Evolutionary conservation across 495 filamentous ascomycete species (phyloP).

Genomic region (Penicillium samsonianum): DNA sequence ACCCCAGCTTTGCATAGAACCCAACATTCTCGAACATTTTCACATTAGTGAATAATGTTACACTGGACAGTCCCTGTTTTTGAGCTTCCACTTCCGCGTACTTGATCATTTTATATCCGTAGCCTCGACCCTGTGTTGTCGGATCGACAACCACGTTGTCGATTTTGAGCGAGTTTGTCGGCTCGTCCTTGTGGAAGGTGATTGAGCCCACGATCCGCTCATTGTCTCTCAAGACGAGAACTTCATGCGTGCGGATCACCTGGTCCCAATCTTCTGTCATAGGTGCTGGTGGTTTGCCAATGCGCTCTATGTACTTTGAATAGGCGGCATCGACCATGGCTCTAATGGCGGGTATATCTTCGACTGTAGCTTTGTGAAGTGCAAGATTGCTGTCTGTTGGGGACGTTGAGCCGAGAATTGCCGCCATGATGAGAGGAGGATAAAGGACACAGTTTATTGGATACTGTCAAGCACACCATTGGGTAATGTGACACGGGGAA

Average conservation of each 20-base stretch:
- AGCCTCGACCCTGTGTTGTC: slow-evolving; percentile 31
- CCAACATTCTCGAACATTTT: slow-evolving; percentile 42
- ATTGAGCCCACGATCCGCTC: slow-evolving; percentile 20
- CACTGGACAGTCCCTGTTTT: slow-evolving; percentile 1
- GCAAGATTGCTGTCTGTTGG: background rate
- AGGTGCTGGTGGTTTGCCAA: slow-evolving; percentile 38
- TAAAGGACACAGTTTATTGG: background rate
- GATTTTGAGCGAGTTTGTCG: slow-evolving; percentile 22
- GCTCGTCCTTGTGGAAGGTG: slow-evolving; percentile 8
- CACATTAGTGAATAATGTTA: slow-evolving; percentile 40
- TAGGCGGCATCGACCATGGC: slow-evolving; percentile 35
- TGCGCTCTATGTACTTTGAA: slow-evolving; percentile 40
- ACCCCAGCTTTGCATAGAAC: slow-evolving; percentile 37
- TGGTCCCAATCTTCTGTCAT: slow-evolving; percentile 34
- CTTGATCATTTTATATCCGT: slow-evolving; percentile 32
- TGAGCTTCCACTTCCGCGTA: slow-evolving; percentile 18
- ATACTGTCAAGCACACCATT: too few relatives aligned
- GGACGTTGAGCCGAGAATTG: background rate
- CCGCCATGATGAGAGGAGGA: background rate
- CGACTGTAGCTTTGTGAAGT: slow-evolving; percentile 25
- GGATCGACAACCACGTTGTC: slow-evolving; percentile 38
- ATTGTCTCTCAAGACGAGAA: slow-evolving; percentile 19
- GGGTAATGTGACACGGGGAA: too few relatives aligned
- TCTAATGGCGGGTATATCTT: slow-evolving; percentile 30
- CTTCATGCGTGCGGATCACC: slow-evolving; percentile 18